Evolutionary conservation across 2,329 filamentous ascomycete species (phyloP).

Genomic region (Xylariaceae sp.): DNA sequence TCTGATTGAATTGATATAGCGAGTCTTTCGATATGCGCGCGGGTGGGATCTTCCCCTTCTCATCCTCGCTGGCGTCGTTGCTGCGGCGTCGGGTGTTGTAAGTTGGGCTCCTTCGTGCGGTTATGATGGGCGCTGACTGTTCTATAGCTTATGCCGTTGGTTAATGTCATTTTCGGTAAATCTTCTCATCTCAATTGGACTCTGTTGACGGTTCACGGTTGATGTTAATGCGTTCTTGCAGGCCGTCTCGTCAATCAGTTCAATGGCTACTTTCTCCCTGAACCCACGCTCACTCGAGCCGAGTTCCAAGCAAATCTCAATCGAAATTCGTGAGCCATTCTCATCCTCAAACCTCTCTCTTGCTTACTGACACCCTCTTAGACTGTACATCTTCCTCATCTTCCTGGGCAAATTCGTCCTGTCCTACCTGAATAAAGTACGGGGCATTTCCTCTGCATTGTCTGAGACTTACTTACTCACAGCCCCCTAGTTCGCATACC

Average conservation of each 20-base stretch:
- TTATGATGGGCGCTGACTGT: background rate
- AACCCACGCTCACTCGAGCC: conserved; percentile 31
- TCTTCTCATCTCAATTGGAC: background rate
- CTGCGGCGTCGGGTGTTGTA: conserved; percentile 46
- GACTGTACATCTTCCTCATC: conserved; percentile 64
- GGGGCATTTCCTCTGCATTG: background rate
- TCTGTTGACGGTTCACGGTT: conserved; percentile 6
- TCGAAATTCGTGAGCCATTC: conserved; percentile 38
- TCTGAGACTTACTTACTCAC: conserved; percentile 15
- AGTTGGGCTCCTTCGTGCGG: conserved; percentile 13
- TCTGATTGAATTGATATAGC: conserved; percentile 30
- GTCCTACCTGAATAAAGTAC: conserved; percentile 56
- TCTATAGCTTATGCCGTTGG: conserved; percentile 48
- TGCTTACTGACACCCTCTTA: conserved; percentile 27
- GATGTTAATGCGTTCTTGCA: conserved; percentile 19
- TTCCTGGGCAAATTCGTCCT: conserved; percentile 62
- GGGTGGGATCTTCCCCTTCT: conserved; percentile 48
- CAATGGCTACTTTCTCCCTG: conserved; percentile 37
- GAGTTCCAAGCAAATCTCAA: conserved; percentile 42
- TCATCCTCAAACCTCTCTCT: too few relatives aligned
- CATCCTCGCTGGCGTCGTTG: conserved; percentile 42
- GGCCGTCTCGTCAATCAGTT: conserved; percentile 46
- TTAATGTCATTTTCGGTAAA: conserved; percentile 55
- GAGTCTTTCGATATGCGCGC: conserved; percentile 51
- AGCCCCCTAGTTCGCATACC: conserved; percentile 46